Evolutionary conservation across 2,329 filamentous ascomycete genomes (phyloP), one percentile per base, ranked within the genome.

Genomic region (Ophiostoma perfectum): DNA sequence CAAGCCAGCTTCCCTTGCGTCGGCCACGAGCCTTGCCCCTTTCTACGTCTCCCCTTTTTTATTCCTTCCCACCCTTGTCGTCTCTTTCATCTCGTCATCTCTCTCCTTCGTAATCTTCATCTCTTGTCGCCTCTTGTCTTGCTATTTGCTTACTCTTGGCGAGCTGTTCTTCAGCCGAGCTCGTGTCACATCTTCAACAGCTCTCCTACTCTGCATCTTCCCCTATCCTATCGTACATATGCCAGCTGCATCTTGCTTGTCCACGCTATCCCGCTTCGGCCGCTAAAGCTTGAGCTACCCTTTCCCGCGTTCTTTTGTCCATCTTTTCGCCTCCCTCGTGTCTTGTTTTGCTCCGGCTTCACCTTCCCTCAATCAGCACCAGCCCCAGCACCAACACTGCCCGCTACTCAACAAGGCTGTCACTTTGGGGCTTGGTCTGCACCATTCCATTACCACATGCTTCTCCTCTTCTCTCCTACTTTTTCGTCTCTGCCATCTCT

Each of bases 401-500:
- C 42, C 42, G 42, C 42, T 12, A 11, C 9, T 38, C 14, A 36
- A 42, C 66, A 36, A 67, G 66, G 66, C 66, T 67, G 66, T 38
- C 55, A 44, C 39, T 55, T 27, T 27, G 27, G 27, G 27, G 27
- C 27, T 27, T 27, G 27, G 27, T 27, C 27, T 27, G 27, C 27
- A 27, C 65, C n/a, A 55, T 44, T 38, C n/a, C 66, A 67, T 18
- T 62, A 18, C 55, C 66, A 39, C 66, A 38, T 39, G 55, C 67
- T 44, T 39, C 27, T 66, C 12, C 16, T 38, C 27, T 12, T 27
- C 55, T 39, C 16, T 38, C 55, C 27, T 16, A 14, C 5, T 16
- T 39, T 27, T 18, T 60, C 27, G 47, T 18, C 47, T 7, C 47
- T 16, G 16, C n/a, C 7, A 16, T 18, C 11, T 16, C 38, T 6